Percentiles rank a stretch among this genome's conserved stretches.
Evolutionary conservation across 257 asterid genomes (phyloP).

Genomic region (Verbena officinalis): DNA sequence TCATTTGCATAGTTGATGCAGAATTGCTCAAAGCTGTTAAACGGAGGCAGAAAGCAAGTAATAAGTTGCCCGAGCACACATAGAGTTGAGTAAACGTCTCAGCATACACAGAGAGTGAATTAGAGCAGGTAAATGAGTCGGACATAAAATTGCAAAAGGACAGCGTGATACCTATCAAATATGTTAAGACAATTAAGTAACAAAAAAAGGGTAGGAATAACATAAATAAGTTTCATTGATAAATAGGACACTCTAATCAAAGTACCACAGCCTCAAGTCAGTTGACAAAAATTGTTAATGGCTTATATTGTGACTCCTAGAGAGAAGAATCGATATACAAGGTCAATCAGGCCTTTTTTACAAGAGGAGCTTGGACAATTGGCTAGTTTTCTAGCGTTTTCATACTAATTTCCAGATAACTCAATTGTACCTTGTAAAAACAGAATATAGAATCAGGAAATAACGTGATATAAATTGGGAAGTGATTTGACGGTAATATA

Average conservation of each 20-base stretch:
- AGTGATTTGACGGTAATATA: slow-evolving; percentile 27
- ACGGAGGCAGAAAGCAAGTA: slow-evolving; percentile 25
- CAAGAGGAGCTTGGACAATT: slow-evolving; percentile 6
- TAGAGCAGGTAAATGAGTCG: background rate
- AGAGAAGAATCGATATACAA: background rate
- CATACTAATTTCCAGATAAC: slow-evolving; percentile 11
- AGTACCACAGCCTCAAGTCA: slow-evolving; percentile 3
- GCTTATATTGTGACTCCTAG: background rate
- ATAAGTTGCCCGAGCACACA: slow-evolving; percentile 23
- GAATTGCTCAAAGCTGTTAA: slow-evolving; percentile 93
- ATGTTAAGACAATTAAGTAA: slow-evolving; percentile 9
- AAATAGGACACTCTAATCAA: slow-evolving; percentile 4
- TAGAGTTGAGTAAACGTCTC: background rate
- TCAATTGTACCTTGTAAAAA: slow-evolving; percentile 3
- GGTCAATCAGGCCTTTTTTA: slow-evolving; percentile 21
- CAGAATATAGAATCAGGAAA: slow-evolving; percentile 1
- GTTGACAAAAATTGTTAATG: background rate
- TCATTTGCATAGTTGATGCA: slow-evolving; percentile 99
- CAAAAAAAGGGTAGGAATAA: background rate
- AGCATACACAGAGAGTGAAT: background rate
- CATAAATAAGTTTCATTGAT: background rate
- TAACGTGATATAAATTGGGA: background rate
- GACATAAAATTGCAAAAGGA: slow-evolving; percentile 10
- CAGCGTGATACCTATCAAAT: slow-evolving; percentile 7
- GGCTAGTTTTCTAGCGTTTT: slow-evolving; percentile 8